Evolutionary conservation across 148 eudicot species (phyloP).

Genomic region (Chenopodium quinoa): DNA sequence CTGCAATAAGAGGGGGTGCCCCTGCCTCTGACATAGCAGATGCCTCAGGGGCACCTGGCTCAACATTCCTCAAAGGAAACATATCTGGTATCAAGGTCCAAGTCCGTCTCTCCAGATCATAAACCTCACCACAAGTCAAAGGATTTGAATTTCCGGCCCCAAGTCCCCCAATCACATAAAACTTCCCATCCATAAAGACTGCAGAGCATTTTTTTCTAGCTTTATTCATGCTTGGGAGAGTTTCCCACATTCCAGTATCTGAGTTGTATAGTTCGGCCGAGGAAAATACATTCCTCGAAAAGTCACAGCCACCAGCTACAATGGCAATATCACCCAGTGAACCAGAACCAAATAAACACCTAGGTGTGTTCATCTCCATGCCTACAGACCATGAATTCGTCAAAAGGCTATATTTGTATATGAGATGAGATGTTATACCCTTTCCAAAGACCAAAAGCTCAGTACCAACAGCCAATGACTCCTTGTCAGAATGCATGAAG

Average conservation of each 20-base stretch:
- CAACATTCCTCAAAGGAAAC: slow-evolving; percentile 45
- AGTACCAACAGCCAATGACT: slow-evolving; percentile 85
- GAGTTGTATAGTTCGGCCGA: slow-evolving; percentile 73
- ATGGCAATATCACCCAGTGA: slow-evolving; percentile 68
- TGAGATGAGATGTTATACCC: slow-evolving; percentile 45
- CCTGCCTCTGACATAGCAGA: slow-evolving; percentile 56
- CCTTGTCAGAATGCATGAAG: slow-evolving; percentile 70
- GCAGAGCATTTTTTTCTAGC: slow-evolving; percentile 68
- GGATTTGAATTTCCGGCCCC: slow-evolving; percentile 39
- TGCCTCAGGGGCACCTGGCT: slow-evolving; percentile 31
- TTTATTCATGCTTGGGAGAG: slow-evolving; percentile 62
- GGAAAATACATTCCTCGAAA: slow-evolving; percentile 39
- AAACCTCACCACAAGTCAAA: slow-evolving; percentile 71
- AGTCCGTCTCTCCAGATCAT: slow-evolving; percentile 39
- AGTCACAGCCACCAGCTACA: slow-evolving; percentile 79
- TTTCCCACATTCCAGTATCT: slow-evolving; percentile 53
- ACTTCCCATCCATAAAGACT: slow-evolving; percentile 77
- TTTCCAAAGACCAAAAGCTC: slow-evolving; percentile 77
- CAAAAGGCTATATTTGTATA: slow-evolving; percentile 57
- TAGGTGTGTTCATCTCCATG: slow-evolving; percentile 54
- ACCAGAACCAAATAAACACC: slow-evolving; percentile 77
- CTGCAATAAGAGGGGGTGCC: slow-evolving; percentile 78
- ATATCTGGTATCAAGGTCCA: slow-evolving; percentile 69
- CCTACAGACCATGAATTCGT: slow-evolving; percentile 70
- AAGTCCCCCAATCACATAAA: slow-evolving; percentile 73